A percentile compares a stretch with the other conserved stretches of the same genome.
phyloP scores from a whole-genome alignment of 345 rosid species.

The Pelargonium nanum region DNA sequence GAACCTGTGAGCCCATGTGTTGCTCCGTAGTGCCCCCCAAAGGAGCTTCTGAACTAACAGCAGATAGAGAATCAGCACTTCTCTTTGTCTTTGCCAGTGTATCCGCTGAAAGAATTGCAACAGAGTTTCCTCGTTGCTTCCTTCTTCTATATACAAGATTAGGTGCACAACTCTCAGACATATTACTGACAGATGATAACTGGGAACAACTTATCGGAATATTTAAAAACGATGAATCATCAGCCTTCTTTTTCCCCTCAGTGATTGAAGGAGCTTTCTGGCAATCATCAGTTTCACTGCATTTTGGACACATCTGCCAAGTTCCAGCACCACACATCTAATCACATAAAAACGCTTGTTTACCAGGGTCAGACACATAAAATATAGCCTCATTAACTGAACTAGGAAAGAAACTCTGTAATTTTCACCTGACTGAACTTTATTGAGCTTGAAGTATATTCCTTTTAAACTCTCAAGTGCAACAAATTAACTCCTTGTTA shows the following conservation, averaged over 20 bases:
- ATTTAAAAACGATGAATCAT: constrained; percentile 24
- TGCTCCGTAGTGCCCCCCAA: constrained; percentile 25
- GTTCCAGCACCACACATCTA: constrained; percentile 26
- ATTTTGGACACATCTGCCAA: constrained; percentile 47
- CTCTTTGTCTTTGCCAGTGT: constrained; percentile 24
- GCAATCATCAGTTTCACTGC: constrained; percentile 26
- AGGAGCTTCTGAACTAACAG: constrained; percentile 32
- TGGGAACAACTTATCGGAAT: constrained; percentile 24
- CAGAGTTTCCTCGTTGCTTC: constrained; percentile 23
- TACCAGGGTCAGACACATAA: constrained; percentile 27
- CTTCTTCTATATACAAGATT: constrained; percentile 53
- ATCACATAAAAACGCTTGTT: constrained; percentile 22
- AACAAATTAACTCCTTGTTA: background rate
- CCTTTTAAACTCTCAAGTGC: background rate
- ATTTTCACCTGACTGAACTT: constrained; percentile 4
- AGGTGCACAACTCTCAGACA: constrained; percentile 27
- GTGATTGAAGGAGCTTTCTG: constrained; percentile 23
- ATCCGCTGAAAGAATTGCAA: constrained; percentile 20
- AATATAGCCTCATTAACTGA: constrained; percentile 27
- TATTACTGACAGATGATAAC: constrained; percentile 27
- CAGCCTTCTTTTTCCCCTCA: constrained; percentile 21
- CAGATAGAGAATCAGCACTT: constrained; percentile 30
- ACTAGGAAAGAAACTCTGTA: constrained; percentile 28
- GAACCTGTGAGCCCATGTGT: constrained; percentile 16
- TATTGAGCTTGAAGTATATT: background rate